Conservation (phyloP, 441 rosid species). For the Croton laevigatus region DNA sequence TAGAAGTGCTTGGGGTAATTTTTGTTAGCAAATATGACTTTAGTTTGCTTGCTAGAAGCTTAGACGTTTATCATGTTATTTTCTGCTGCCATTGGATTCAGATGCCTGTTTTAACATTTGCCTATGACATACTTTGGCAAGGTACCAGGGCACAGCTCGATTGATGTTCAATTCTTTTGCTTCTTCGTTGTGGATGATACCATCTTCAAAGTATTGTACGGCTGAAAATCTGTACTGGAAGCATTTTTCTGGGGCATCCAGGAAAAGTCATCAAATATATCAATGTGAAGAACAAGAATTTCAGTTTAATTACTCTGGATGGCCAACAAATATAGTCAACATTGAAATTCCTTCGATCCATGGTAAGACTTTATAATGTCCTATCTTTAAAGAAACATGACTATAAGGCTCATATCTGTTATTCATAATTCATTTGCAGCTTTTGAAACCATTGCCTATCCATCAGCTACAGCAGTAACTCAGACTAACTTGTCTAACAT, state of each 20-base stretch:
- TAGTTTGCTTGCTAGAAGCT: slow-evolving; percentile 11
- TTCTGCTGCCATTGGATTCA: slow-evolving; percentile 18
- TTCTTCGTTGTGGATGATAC: slow-evolving; percentile 91
- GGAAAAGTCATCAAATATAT: slow-evolving; percentile 53
- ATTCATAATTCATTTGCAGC: slow-evolving; percentile 38
- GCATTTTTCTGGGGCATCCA: slow-evolving; percentile 62
- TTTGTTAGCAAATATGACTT: slow-evolving; percentile 10
- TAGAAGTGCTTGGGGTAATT: slow-evolving; percentile 5
- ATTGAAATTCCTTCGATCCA: slow-evolving; percentile 81
- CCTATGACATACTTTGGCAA: slow-evolving; percentile 48
- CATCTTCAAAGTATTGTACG: slow-evolving; percentile 83
- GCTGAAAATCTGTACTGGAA: slow-evolving; percentile 61
- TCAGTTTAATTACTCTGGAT: slow-evolving; percentile 83
- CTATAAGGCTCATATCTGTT: slow-evolving; percentile 16
- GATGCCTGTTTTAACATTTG: slow-evolving; percentile 36
- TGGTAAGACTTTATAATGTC: slow-evolving; percentile 45
- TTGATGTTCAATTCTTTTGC: slow-evolving; percentile 85
- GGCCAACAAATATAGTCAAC: slow-evolving; percentile 93
- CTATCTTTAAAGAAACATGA: slow-evolving; percentile 14
- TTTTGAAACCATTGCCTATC: slow-evolving; percentile 47
- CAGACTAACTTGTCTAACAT: slow-evolving; percentile 61
- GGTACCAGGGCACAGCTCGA: slow-evolving; percentile 96
- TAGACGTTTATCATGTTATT: slow-evolving; percentile 12
- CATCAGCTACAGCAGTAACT: slow-evolving; percentile 55
- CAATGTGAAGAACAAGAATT: slow-evolving; percentile 80